Evolutionary conservation across 2,329 filamentous ascomycete genomes (phyloP).

Genomic region (Alternaria arbusti): DNA sequence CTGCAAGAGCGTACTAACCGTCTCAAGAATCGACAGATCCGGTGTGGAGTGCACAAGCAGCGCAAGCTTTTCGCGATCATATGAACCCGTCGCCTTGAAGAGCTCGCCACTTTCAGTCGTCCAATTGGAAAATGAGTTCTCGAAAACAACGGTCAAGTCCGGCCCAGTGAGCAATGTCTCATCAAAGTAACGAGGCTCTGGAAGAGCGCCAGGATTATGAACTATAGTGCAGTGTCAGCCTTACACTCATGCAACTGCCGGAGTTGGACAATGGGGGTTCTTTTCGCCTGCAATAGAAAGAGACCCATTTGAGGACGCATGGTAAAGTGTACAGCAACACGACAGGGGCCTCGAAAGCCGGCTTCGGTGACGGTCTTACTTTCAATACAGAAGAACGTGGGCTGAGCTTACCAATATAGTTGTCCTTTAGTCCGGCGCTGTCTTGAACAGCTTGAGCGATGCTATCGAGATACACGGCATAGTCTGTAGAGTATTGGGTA

Average conservation of each 20-base stretch:
- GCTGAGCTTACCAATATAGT: conserved; percentile 30
- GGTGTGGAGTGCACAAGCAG: conserved; percentile 30
- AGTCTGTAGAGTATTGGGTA: conserved; percentile 21
- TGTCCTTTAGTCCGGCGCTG: conserved; percentile 32
- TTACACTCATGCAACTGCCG: conserved; percentile 33
- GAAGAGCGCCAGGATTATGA: conserved; percentile 32
- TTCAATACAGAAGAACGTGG: conserved; percentile 17
- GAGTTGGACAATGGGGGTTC: conserved; percentile 9
- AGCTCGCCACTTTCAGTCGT: conserved; percentile 4
- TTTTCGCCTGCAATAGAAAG: conserved; percentile 6
- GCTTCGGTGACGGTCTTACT: not conserved
- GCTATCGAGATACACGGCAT: conserved; percentile 27
- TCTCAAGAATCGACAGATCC: conserved; percentile 13
- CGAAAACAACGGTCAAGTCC: conserved; percentile 29
- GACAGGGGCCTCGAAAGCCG: conserved; percentile 12
- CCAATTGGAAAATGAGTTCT: conserved; percentile 28
- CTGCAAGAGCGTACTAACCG: conserved; percentile 15
- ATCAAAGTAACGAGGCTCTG: conserved; percentile 24
- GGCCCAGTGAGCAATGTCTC: conserved; percentile 9
- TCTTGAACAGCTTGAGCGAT: conserved; percentile 22
- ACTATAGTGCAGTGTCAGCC: conserved; percentile 31
- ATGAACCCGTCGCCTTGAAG: conserved; percentile 14
- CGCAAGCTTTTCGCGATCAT: conserved; percentile 22
- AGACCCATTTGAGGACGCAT: conserved; percentile 11
- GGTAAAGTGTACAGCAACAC: conserved; percentile 17